Evolutionary conservation across 495 filamentous ascomycete genomes (phyloP), one percentile per base, ranked within the genome.

Genomic region (Talaromyces nanjingensis): DNA sequence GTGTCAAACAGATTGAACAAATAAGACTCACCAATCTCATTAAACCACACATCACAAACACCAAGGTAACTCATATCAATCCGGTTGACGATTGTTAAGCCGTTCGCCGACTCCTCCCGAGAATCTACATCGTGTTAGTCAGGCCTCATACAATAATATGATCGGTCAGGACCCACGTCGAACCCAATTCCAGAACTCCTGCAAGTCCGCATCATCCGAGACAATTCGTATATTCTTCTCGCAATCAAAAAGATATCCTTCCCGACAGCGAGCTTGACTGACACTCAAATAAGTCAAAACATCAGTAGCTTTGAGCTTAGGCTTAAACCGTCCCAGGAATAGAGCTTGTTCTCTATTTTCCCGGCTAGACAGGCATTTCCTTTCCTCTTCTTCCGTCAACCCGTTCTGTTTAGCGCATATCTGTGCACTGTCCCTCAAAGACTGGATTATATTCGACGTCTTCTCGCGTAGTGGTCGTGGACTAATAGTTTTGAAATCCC

Each of bases 61-160:
- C 94, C 94, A 70, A 97, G 72, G 71, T 91, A 98, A 68, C 87
- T 92, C 47, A 97, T 72, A 67, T 97, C 94, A 6, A 96, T 73
- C 1, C 83, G 79, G 47, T 86, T 81, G n/a, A 83, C 76, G 53
- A 90, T 81, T 91, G 97, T 93, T 4, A 86, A 85, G 42, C 86
- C 83, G 57, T 87, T 81, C 24, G 79, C 75, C 14, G 90, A 89
- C 47, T 84, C 83, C 20, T 77, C 76, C 18, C 86, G 86, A 25
- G 89, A 88, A 34, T 86, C 91, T 88, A 67, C 22, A 24, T 24
- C 22, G 22, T 24, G 22, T 24, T 24, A n/a, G n/a, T n/a, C n/a
- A n/a, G n/a, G n/a, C n/a, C n/a, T n/a, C n/a, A n/a, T n/a, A n/a
- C n/a, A n/a, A n/a, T n/a, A n/a, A n/a, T n/a, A n/a, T n/a, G n/a